Conservation (phyloP, 1,284 basidiomycete species). For the Rhizoctonia solani region DNA sequence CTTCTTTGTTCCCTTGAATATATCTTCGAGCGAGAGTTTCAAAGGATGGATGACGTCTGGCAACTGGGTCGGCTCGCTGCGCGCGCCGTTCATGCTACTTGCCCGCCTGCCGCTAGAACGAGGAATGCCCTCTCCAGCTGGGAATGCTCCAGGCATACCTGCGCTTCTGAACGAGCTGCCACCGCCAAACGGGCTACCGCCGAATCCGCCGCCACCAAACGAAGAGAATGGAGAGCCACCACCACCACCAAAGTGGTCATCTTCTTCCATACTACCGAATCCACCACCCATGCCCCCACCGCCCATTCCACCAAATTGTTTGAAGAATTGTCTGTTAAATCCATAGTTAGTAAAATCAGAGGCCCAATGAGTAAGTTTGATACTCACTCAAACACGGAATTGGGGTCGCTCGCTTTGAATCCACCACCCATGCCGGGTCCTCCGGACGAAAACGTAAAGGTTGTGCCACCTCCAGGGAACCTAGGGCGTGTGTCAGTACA, state of each 20-base stretch:
- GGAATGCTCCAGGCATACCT: slow-evolving; percentile 60
- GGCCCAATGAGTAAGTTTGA: slow-evolving; percentile 17
- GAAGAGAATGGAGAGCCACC: slow-evolving; percentile 47
- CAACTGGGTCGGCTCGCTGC: slow-evolving; percentile 41
- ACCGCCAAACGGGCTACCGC: slow-evolving; percentile 40
- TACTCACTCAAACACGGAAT: slow-evolving; percentile 88
- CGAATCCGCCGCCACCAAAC: slow-evolving; percentile 52
- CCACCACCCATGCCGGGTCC: slow-evolving; percentile 53
- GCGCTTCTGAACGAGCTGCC: background rate
- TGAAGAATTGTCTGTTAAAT: slow-evolving; percentile 67
- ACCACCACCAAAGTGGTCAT: slow-evolving; percentile 56
- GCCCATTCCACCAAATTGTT: slow-evolving; percentile 48
- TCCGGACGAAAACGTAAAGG: slow-evolving; percentile 64
- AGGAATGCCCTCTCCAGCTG: slow-evolving; percentile 39
- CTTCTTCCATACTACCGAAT: slow-evolving; percentile 49
- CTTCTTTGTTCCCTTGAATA: slow-evolving; percentile 89
- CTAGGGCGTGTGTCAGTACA: slow-evolving; percentile 42
- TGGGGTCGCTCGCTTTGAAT: slow-evolving; percentile 81
- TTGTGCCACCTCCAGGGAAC: slow-evolving; percentile 56
- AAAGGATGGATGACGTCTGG: slow-evolving; percentile 83
- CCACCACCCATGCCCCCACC: slow-evolving; percentile 47
- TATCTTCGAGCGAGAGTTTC: slow-evolving; percentile 85
- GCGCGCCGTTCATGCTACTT: slow-evolving; percentile 23
- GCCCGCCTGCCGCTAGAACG: slow-evolving; percentile 39
- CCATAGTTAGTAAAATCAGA: slow-evolving; percentile 40